These are phyloP conservation scores for Plectosphaerella plurivora DNA, from an alignment of 2,329 filamentous ascomycete species.

Conservation along the genomic window DNA sequence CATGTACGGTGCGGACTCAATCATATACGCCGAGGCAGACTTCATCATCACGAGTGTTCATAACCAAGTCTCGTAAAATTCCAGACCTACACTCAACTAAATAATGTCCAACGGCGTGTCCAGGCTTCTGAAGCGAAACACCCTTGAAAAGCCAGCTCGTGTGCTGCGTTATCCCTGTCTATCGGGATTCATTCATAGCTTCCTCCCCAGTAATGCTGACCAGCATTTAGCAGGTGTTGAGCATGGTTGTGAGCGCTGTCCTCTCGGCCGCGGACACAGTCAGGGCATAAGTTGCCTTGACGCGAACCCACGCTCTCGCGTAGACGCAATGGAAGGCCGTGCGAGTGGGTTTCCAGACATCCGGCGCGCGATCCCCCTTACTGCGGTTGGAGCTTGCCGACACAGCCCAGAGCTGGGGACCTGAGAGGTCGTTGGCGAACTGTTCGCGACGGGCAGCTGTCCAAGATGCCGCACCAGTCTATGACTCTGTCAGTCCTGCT, in stretches of 20 bases:
- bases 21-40: too few relatives aligned
- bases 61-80: too few relatives aligned
- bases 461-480: slow-evolving; percentile 71
- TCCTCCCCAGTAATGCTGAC: neutral
- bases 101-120: too few relatives aligned
- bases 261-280: slow-evolving; percentile 71
- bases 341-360: slow-evolving; percentile 71
- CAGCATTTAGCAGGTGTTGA: slow-evolving; percentile 53
- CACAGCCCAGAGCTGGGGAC: slow-evolving; percentile 75
- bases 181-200: too few relatives aligned
- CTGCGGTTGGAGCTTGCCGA: slow-evolving; percentile 70
- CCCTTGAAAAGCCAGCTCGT: too few relatives aligned
- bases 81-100: too few relatives aligned
- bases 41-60: too few relatives aligned
- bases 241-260: slow-evolving; percentile 58
- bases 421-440: slow-evolving; percentile 73
- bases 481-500: neutral
- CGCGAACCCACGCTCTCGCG: slow-evolving; percentile 69
- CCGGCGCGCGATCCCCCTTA: slow-evolving; percentile 72
- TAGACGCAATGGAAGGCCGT: slow-evolving; percentile 73
- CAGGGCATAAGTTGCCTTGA: slow-evolving; percentile 69
- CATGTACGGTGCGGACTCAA: too few relatives aligned
- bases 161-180: too few relatives aligned
- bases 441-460: slow-evolving; percentile 60
- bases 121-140: too few relatives aligned